Conservation (phyloP, 169 alveolate genomes). For the Cryptosporidium viatorum region DNA sequence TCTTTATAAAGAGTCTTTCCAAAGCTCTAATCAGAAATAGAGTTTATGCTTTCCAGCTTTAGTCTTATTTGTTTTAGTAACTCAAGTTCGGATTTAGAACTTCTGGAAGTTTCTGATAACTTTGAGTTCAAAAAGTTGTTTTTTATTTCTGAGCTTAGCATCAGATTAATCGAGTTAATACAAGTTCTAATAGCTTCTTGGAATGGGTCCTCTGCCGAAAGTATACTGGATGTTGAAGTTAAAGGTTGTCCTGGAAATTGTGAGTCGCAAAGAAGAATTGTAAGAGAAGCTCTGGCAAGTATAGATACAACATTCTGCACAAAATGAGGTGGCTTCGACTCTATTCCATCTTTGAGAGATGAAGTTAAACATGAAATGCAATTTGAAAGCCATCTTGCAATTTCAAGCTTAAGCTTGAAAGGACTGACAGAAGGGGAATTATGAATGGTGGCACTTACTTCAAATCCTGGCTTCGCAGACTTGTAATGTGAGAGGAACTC, state of each 20-base stretch:
- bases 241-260: background rate
- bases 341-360: constrained; percentile 40
- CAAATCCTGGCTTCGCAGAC: background rate
- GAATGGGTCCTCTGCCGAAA: constrained; percentile 31
- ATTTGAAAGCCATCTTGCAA: constrained; percentile 34
- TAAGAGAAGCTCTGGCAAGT: constrained; percentile 28
- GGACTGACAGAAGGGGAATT: background rate
- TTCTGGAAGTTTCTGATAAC: background rate
- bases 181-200: constrained; percentile 28
- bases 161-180: background rate
- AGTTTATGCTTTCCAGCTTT: constrained; percentile 19
- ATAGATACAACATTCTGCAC: background rate
- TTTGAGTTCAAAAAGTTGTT: constrained; percentile 9
- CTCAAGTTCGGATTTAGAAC: constrained; percentile 21
- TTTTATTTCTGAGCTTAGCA: constrained; percentile 17
- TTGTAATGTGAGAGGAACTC: constrained; percentile 7
- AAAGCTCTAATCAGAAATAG: background rate
- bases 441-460: background rate
- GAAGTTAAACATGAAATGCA: constrained; percentile 28
- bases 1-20: background rate
- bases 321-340: background rate
- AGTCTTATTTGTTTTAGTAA: constrained; percentile 9
- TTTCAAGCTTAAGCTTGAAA: constrained; percentile 6
- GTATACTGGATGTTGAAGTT: background rate
- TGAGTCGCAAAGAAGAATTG: background rate